Percentiles rank a stretch among this genome's conserved stretches.
phyloP scores from a whole-genome alignment of 345 rosid species.

The Linum usitatissimum region DNA sequence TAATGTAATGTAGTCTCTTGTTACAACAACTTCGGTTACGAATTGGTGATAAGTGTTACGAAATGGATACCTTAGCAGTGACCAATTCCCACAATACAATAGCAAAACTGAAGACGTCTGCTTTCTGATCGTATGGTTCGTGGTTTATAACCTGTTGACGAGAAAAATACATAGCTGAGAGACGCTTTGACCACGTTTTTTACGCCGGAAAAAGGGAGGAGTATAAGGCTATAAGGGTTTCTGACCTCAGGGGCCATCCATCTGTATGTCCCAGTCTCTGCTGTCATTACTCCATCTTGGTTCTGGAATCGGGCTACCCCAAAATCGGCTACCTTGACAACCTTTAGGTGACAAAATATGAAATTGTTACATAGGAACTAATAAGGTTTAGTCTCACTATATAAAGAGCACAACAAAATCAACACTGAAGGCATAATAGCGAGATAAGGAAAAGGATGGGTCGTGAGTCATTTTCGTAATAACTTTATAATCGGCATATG shows the following conservation, averaged over 20 bases:
- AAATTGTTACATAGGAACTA: neutral
- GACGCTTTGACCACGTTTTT: no score
- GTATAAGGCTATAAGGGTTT: constrained; percentile 4
- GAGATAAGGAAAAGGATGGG: neutral
- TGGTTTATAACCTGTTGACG: constrained; percentile 56
- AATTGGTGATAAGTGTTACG: neutral
- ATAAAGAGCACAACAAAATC: neutral
- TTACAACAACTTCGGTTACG: neutral
- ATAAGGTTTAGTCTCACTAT: no score
- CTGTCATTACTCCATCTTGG: constrained; percentile 66
- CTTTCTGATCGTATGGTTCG: constrained; percentile 59
- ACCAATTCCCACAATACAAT: constrained; percentile 71
- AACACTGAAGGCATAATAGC: no score
- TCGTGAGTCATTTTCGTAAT: neutral
- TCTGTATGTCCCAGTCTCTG: constrained; percentile 75
- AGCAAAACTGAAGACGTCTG: constrained; percentile 67
- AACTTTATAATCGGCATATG: neutral
- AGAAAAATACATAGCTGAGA: constrained; percentile 1
- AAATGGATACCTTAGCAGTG: constrained; percentile 49
- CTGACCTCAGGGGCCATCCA: constrained; percentile 91
- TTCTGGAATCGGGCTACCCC: constrained; percentile 69
- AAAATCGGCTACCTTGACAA: constrained; percentile 70
- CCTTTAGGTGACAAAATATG: constrained; percentile 33
- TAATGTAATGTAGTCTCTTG: neutral
- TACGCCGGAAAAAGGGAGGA: no score